Evolutionary conservation across 495 filamentous ascomycete genomes (phyloP).

Genomic region (Podospora didyma): DNA sequence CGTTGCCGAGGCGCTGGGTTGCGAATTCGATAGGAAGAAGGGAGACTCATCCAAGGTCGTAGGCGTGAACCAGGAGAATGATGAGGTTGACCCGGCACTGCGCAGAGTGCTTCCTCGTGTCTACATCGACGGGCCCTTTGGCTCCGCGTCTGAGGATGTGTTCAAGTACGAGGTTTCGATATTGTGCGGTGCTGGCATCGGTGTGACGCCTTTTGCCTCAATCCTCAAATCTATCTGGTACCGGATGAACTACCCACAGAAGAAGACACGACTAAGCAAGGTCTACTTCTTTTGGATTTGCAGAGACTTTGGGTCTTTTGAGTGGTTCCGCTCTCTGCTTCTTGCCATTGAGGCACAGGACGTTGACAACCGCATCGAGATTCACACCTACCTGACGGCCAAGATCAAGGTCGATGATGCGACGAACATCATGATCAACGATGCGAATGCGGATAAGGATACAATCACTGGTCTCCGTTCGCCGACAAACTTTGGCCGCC

Average conservation of each 20-base stretch:
- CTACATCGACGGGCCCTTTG: slow-evolving; percentile 76
- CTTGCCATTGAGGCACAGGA: slow-evolving; percentile 81
- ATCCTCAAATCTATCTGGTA: slow-evolving; percentile 86
- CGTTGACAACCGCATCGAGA: slow-evolving; percentile 74
- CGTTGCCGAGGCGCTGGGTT: slow-evolving; percentile 62
- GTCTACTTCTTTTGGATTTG: slow-evolving; percentile 88
- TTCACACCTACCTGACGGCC: slow-evolving; percentile 68
- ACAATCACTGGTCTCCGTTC: slow-evolving; percentile 70
- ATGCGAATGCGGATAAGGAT: slow-evolving; percentile 73
- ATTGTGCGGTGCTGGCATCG: slow-evolving; percentile 67
- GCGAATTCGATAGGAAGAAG: slow-evolving; percentile 59
- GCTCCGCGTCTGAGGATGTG: slow-evolving; percentile 71
- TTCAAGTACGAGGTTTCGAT: slow-evolving; percentile 74
- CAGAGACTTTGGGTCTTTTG: slow-evolving; percentile 72
- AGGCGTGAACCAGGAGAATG: slow-evolving; percentile 55
- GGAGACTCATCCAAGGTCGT: slow-evolving; percentile 56
- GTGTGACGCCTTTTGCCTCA: slow-evolving; percentile 71
- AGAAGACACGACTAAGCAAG: slow-evolving; percentile 68
- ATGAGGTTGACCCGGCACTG: slow-evolving; percentile 62
- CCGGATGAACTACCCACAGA: slow-evolving; percentile 75
- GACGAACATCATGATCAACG: slow-evolving; percentile 82
- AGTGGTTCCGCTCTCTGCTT: slow-evolving; percentile 77
- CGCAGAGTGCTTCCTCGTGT: slow-evolving; percentile 67
- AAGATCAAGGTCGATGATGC: slow-evolving; percentile 78
- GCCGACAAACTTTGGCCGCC: slow-evolving; percentile 73